Evolutionary conservation across 176 grass and related monocot genomes (phyloP).

Genomic region (Leersia perrieri): DNA sequence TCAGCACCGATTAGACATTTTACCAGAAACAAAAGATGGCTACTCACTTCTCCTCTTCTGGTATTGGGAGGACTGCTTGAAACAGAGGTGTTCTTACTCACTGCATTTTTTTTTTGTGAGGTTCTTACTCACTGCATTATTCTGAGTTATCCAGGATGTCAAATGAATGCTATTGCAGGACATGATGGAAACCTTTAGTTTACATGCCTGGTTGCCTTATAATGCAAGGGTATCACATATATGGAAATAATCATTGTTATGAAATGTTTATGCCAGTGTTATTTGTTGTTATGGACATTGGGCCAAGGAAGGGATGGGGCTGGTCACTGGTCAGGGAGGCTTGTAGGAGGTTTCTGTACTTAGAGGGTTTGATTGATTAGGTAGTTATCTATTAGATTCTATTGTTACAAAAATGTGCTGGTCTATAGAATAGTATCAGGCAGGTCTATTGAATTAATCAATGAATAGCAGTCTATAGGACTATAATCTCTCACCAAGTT

Average conservation of each 20-base stretch:
- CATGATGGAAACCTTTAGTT: slow-evolving; percentile 8
- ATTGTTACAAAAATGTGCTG: too few species aligned
- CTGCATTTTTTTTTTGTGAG: too few species aligned
- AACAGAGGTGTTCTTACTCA: slow-evolving; percentile 66
- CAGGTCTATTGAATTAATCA: too few species aligned
- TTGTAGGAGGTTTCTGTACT: too few species aligned
- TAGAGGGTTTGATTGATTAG: too few species aligned
- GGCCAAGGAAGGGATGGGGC: too few species aligned
- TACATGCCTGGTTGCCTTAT: neutral
- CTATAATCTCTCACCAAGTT: too few species aligned
- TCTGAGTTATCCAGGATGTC: slow-evolving; percentile 3
- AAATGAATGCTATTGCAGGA: neutral
- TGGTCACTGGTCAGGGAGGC: too few species aligned
- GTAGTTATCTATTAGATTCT: too few species aligned
- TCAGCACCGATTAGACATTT: slow-evolving; percentile 66
- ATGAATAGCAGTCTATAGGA: too few species aligned
- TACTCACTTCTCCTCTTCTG: slow-evolving; percentile 91
- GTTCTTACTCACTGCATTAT: neutral
- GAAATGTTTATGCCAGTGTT: neutral
- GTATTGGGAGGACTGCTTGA: slow-evolving; percentile 96
- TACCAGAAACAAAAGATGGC: slow-evolving; percentile 98
- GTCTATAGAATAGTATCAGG: too few species aligned
- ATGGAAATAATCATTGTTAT: neutral
- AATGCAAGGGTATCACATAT: neutral
- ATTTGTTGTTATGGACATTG: neutral